Percentiles rank a stretch among this genome's conserved stretches.
phyloP scores from a whole-genome alignment of 148 eudicot genomes.

The Bassia scoparia region DNA sequence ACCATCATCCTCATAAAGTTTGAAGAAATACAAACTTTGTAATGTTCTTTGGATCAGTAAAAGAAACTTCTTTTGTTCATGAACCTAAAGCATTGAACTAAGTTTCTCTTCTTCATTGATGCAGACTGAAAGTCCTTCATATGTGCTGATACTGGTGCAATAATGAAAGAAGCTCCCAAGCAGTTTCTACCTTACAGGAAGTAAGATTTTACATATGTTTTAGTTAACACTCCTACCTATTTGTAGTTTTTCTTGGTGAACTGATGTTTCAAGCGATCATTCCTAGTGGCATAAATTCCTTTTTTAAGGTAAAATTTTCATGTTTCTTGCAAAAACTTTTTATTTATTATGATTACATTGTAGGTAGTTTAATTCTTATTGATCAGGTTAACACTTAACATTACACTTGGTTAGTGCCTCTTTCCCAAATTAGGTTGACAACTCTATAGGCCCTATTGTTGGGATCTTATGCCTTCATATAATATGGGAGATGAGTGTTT shows the following conservation, averaged over 20 bases:
- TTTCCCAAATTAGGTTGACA: not conserved
- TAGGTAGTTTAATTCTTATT: not conserved
- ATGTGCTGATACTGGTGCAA: constrained; percentile 90
- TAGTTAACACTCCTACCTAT: not conserved
- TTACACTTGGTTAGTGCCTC: not conserved
- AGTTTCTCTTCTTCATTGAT: constrained; percentile 19
- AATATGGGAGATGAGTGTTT: not conserved
- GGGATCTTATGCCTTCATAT: not conserved
- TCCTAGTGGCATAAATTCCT: not conserved
- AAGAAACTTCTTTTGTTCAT: too few species aligned
- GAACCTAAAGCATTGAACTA: constrained; percentile 13
- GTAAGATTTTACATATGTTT: constrained; percentile 34
- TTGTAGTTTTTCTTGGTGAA: not conserved
- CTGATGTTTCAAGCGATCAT: not conserved
- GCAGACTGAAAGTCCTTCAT: constrained; percentile 87
- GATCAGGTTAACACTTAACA: not conserved
- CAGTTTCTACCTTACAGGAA: constrained; percentile 67
- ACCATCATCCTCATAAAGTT: too few species aligned
- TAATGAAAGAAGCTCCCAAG: constrained; percentile 67
- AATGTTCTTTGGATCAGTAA: not conserved
- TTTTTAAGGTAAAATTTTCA: not conserved
- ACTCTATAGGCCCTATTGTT: not conserved
- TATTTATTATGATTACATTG: not conserved
- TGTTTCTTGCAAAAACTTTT: not conserved
- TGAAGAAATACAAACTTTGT: too few species aligned